Evolutionary conservation across 352 stramenopile genomes (phyloP), one percentile per base, ranked within the genome.

Genomic region (Globisporangium solare): DNA sequence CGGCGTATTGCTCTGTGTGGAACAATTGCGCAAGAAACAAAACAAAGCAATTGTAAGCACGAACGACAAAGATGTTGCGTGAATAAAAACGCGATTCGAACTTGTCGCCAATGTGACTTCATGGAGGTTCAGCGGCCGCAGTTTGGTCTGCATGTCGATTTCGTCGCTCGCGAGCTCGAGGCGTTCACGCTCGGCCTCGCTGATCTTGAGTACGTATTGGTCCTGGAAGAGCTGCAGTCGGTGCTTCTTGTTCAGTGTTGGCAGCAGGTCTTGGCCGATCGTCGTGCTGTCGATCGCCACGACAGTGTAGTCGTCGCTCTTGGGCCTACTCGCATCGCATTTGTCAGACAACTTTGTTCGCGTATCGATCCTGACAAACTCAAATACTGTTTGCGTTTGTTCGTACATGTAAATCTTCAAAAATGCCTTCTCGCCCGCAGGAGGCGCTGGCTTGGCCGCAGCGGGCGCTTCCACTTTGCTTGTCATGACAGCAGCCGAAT

Each of bases 121-220:
- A 52, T 93, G 82, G n/a, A 95, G 67, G 56, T 91, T 91, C 18
- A 95, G 70, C 10, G 83, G 78, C 12, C 77, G 79, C 37, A 95
- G 64, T 55, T 91, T 92, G 15, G 81, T 92, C n/a, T 94, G 79
- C 74, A 95, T 81, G 56, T 95, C 86, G 55, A 95, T 92, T 46
- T 94, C 82, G 55, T 92, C 86, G 43, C 78, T 92, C 4, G 80
- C 71, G 22, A 93, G 69, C 32, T 95, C 83, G 6, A 95, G 71
- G 2, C 86, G 79, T 52, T 92, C 78, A 10, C 84, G 79, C 21
- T 95, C 86, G 22, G 78, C 76, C 31, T 95, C 86, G 51, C 80
- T 95, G 56, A 94, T 89, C 66, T 92, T 95, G n/a, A 95, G 67
- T 24, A 95, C 84, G 47, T 95, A 95, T 47, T 92, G 71, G 52